phyloP scores from a whole-genome alignment of 352 stramenopile species.

The Globisporangium splendens region DNA sequence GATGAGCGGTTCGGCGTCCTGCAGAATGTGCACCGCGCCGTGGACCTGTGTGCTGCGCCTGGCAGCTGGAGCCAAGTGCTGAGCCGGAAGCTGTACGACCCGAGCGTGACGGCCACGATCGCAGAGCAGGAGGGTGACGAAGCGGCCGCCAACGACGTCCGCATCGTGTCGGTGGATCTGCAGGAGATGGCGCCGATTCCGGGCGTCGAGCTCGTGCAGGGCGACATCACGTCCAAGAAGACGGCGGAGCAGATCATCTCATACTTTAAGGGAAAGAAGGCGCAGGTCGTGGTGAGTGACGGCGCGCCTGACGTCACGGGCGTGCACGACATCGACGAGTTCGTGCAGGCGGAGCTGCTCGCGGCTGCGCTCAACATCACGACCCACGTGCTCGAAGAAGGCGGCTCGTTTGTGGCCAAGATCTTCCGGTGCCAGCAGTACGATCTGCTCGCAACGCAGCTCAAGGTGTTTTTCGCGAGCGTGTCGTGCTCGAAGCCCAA shows the following conservation, averaged over 20 bases:
- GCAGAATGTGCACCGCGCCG: constrained; percentile 87
- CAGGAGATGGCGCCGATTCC: constrained; percentile 98
- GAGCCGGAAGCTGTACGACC: constrained; percentile 82
- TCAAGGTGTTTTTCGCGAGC: constrained; percentile 94
- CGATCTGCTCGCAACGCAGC: constrained; percentile 94
- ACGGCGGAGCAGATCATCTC: constrained; percentile 96
- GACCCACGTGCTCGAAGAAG: constrained; percentile 90
- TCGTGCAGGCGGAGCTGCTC: constrained; percentile 96
- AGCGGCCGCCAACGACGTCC: constrained; percentile 34
- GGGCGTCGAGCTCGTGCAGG: constrained; percentile 95
- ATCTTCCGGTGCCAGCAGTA: constrained; percentile 98
- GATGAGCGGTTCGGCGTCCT: constrained; percentile 98
- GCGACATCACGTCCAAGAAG: constrained; percentile 94
- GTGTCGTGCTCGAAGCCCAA: constrained; percentile 97
- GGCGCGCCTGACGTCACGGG: constrained; percentile 99
- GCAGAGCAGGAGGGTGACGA: constrained; percentile 20
- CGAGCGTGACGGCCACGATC: constrained; percentile 20
- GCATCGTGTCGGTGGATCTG: constrained; percentile 97
- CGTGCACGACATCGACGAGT: constrained; percentile 99
- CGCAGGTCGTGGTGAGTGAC: constrained; percentile 98
- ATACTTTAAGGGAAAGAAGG: constrained; percentile 91
- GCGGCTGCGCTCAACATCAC: constrained; percentile 97
- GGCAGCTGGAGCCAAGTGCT: constrained; percentile 99
- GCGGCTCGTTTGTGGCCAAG: constrained; percentile 98
- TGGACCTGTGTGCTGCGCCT: constrained; percentile 98